Conservation (phyloP, 2,329 filamentous ascomycete genomes). For the Ophiostoma sp. region DNA sequence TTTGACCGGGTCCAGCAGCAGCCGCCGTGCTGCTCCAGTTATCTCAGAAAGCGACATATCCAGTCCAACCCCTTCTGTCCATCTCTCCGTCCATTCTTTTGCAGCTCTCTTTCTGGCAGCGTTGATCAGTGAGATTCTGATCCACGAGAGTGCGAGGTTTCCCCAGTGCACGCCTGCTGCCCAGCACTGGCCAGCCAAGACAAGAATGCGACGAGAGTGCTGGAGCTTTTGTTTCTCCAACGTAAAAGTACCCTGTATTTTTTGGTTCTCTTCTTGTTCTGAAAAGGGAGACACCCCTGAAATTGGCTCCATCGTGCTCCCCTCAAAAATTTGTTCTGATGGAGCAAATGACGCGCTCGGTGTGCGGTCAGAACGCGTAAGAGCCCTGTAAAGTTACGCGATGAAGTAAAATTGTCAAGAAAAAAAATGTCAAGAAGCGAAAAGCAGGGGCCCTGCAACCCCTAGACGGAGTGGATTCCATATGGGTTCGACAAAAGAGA, state of each 20-base stretch:
- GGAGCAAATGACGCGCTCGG: neutral
- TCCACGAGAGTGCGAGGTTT: neutral
- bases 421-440: neutral
- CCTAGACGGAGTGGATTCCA: neutral
- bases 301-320: neutral
- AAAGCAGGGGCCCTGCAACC: neutral
- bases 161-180: neutral
- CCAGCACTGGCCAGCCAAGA: neutral
- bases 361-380: neutral
- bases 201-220: neutral
- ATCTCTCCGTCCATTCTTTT: neutral
- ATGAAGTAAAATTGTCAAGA: neutral
- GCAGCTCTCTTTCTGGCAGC: neutral
- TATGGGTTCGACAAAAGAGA: neutral
- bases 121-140: conserved; percentile 8
- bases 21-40: neutral
- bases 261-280: neutral
- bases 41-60: neutral
- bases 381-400: neutral
- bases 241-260: neutral
- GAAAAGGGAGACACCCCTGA: neutral
- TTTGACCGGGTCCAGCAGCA: conserved; percentile 1
- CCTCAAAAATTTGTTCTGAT: neutral
- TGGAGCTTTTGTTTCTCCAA: neutral
- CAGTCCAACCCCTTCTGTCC: neutral